A percentile compares a stretch with the other conserved stretches of the same genome.
phyloP scores from a whole-genome alignment of 2,329 filamentous ascomycete genomes.

The Cladosporium velox region DNA sequence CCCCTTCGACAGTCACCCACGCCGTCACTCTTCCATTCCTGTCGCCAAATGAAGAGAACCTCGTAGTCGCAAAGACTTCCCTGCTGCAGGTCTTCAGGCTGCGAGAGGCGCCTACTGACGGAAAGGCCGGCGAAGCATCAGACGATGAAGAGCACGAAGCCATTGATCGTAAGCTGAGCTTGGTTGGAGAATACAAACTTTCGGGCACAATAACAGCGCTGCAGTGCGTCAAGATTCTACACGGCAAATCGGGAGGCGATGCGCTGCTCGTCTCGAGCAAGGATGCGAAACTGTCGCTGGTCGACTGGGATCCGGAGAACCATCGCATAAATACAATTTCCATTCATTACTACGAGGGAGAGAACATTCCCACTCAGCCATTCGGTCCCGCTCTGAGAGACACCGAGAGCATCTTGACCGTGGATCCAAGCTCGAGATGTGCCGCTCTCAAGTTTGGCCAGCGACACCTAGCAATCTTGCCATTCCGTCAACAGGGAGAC shows the following conservation, averaged over 20 bases:
- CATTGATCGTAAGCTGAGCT: slow-evolving; percentile 64
- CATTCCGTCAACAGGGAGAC: slow-evolving; percentile 82
- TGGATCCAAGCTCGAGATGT: slow-evolving; percentile 90
- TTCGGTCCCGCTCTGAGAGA: slow-evolving; percentile 76
- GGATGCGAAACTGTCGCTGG: slow-evolving; percentile 88
- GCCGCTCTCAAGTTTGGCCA: slow-evolving; percentile 90
- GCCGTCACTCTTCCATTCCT: slow-evolving; percentile 78
- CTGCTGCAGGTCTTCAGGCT: slow-evolving; percentile 83
- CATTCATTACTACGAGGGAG: slow-evolving; percentile 97
- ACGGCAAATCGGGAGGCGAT: slow-evolving; percentile 78
- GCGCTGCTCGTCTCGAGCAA: slow-evolving; percentile 80
- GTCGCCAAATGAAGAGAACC: slow-evolving; percentile 73
- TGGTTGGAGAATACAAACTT: slow-evolving; percentile 81
- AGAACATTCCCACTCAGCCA: slow-evolving; percentile 63
- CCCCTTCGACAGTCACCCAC: slow-evolving; percentile 91
- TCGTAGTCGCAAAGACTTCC: slow-evolving; percentile 89
- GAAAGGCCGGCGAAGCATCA: neutral
- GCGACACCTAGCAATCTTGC: slow-evolving; percentile 87
- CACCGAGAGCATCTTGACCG: slow-evolving; percentile 77
- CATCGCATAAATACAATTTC: slow-evolving; percentile 83
- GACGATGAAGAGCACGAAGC: slow-evolving; percentile 18
- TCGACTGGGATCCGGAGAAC: slow-evolving; percentile 88
- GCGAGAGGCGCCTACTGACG: neutral
- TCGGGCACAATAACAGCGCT: slow-evolving; percentile 83
- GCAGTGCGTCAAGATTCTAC: slow-evolving; percentile 70